These are phyloP conservation scores for Pseudopyrenochaeta lycopersici DNA, from an alignment of 2,329 filamentous ascomycete genomes.

Conservation along the genomic window DNA sequence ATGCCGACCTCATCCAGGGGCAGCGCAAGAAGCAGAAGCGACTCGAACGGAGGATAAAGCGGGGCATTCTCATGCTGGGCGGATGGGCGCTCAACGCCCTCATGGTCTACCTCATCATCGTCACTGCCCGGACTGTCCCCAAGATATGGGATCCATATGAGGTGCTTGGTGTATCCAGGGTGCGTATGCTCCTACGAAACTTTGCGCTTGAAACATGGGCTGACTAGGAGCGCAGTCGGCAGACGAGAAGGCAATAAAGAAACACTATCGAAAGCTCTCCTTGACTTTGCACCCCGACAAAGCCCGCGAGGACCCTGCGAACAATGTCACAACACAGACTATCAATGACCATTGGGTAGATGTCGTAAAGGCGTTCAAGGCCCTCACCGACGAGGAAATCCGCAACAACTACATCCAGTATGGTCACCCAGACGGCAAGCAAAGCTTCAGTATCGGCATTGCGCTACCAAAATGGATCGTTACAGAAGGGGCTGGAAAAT, in stretches of 20 bases:
- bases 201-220: conserved; percentile 9
- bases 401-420: conserved; percentile 97
- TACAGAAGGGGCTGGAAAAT: conserved; percentile 93
- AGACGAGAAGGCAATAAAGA: conserved; percentile 90
- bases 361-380: conserved; percentile 97
- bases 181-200: conserved; percentile 51
- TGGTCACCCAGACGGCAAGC: conserved; percentile 96
- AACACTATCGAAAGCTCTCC: conserved; percentile 86
- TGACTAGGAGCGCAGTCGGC: conserved; percentile 67
- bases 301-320: conserved; percentile 78
- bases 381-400: conserved; percentile 94
- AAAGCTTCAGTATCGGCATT: conserved; percentile 97
- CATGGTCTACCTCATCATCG: conserved; percentile 90
- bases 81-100: conserved; percentile 87
- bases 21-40: conserved; percentile 88
- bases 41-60: conserved; percentile 87
- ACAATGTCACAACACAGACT: conserved; percentile 86
- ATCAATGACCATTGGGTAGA: conserved; percentile 93
- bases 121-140: conserved; percentile 73
- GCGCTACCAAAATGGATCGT: conserved; percentile 93
- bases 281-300: conserved; percentile 94
- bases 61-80: conserved; percentile 75
- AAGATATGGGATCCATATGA: conserved; percentile 98
- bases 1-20: conserved; percentile 83
- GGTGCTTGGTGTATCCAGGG: conserved; percentile 85